Evolutionary conservation across 2,329 filamentous ascomycete species (phyloP), one percentile per base, ranked within the genome.

Genomic region (Ophiosphaerella narmari): DNA sequence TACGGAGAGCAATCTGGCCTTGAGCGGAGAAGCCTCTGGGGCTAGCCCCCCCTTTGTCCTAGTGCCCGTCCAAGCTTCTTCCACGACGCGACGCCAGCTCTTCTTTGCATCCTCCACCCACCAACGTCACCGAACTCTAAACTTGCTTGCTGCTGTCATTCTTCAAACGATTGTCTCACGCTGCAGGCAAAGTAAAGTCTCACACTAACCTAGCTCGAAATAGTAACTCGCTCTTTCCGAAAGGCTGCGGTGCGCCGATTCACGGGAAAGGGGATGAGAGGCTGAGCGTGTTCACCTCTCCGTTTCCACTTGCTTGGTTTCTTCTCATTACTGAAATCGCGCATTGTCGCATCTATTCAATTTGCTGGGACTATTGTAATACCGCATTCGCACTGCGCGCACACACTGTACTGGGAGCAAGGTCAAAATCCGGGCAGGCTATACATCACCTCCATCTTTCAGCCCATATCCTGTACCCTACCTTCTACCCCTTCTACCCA

Each of bases 391-490:
- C 46, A 48, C 58, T 57, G 55, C 52, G 46, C 54, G 52, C 60
- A 61, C 39, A 52, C 39, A 52, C 58, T 67, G 63, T 66, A 63
- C 60, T 55, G 56, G 59, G 55, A 50, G 34, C 53, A 59, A 57
- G 57, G 60, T 54, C 54, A 59, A 41, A 51, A 62, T 54, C 54
- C 57, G 54, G 58, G 60, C 63, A 55, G 58, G 57, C 62, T 65
- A 54, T 59, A 57, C 64, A 55, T 61, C 59, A 55, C 54, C 7
- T 29, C 26, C 26, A 54, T 66, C 59, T 66, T 60, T 64, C 58
- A 63, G 57, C 55, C 48, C 48, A 56, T 57, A 59, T 68, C 60
- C 63, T 73, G 69, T 72, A 71, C 64, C 60, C 66, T 68, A 62
- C 26, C 26, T 21, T 21, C 3, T 21, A 21, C 26, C 26, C 26